Base-by-base conservation (phyloP, 345 rosid species). In the Corymbia maculata region DNA sequence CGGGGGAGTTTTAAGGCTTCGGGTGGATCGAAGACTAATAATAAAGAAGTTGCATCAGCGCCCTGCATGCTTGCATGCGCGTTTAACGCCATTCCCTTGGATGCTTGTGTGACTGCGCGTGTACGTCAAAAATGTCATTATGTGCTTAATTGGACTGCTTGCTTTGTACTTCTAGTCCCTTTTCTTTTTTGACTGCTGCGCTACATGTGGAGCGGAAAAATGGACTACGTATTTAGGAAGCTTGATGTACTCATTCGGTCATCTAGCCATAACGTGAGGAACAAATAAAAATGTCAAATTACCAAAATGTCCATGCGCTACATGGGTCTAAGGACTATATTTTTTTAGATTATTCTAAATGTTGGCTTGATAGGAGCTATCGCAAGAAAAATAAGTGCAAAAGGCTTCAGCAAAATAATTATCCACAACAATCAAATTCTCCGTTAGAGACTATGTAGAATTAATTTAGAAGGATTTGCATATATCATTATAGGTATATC, bases 81-180 rank as follows among this genome's bases (percentile, higher is more conserved):
- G 75, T 66, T 87, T 42, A 51, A 87, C 88, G 75, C 80, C 80
- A 87, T 87, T 87, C 88, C 68, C 75, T 87, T 59, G 82, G 88
- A 87, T 70, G 51, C 79, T 53, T 86, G 66, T 52, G 80, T 42
- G 53, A n/a, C 50, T 61, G 88, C 55, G 82, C 80, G 57, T 87
- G 55, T 87, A 75, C 82, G 82, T 75, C 14, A 75, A 75, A 75
- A 75, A 36, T 36, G 82, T 75, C 82, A 75, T 75, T 75, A 42
- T 75, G 36, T 75, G 82, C 82, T 75, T 70, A 21, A 42, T 42
- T 42, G 49, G 82, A 75, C 82, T 75, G 49, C 82, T 75, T 75
- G 49, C 49, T 75, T 75, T 42, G 82, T 75, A 75, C 82, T 70
- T 36, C 82, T 70, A 36, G 49, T 75, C 82, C 82, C 82, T 75